phyloP scores from a whole-genome alignment of 805 yeast species.

The Wickerhamomyces xylosicus region DNA sequence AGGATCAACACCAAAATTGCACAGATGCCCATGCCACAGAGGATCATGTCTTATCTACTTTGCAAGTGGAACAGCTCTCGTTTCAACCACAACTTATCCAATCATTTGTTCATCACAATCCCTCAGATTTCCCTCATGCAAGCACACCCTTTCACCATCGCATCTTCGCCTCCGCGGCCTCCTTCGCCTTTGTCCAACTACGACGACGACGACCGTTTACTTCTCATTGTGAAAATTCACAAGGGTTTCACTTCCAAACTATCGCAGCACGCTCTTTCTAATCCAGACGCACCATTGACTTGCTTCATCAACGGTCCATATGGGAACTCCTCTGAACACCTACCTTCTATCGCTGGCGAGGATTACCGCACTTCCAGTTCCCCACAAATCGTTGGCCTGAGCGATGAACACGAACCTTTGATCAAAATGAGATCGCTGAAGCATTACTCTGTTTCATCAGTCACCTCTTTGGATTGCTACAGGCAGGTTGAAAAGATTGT shows the following conservation, averaged over 20 bases:
- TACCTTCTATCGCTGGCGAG: slow-evolving; percentile 5
- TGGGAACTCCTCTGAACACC: slow-evolving; percentile 12
- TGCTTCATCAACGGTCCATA: slow-evolving; percentile 20
- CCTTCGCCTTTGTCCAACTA: too few relatives aligned
- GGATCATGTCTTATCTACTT: slow-evolving; percentile 1
- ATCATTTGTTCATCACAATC: slow-evolving; percentile 16
- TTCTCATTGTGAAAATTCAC: slow-evolving; percentile 13
- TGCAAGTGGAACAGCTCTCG: slow-evolving; percentile 4
- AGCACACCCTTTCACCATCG: slow-evolving; percentile 21
- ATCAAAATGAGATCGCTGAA: not conserved
- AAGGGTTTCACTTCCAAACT: slow-evolving; percentile 16
- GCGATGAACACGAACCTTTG: not conserved
- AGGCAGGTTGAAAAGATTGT: slow-evolving; percentile 7
- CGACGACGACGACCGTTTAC: slow-evolving; percentile 1
- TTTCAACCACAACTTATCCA: slow-evolving; percentile 14
- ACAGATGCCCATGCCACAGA: not conserved
- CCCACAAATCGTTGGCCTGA: not conserved
- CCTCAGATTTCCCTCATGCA: slow-evolving; percentile 13
- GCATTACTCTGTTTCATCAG: not conserved
- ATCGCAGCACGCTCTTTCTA: slow-evolving; percentile 2
- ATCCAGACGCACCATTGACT: slow-evolving; percentile 3
- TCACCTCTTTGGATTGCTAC: not conserved
- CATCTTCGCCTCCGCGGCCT: slow-evolving; percentile 12
- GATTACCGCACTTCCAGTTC: not conserved
- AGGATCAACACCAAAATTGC: slow-evolving; percentile 6